Conservation (phyloP, 148 eudicot genomes). For the Rhododendron mucronatum region DNA sequence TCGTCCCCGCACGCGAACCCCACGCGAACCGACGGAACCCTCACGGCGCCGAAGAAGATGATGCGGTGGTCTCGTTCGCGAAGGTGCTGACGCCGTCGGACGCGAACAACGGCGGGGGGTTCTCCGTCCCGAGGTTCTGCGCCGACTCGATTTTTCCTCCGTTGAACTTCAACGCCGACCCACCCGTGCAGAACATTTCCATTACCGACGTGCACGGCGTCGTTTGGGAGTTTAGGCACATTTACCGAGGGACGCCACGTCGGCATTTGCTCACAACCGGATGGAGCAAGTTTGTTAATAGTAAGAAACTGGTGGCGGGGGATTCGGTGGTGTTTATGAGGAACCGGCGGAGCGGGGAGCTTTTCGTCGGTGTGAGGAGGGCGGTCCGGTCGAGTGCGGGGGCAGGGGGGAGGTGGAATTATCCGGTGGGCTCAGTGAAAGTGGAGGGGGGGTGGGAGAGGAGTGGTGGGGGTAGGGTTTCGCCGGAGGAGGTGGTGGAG, state of each 20-base stretch:
- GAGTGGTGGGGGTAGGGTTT: conserved; percentile 31
- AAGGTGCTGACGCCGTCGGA: conserved; percentile 78
- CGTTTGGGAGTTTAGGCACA: conserved; percentile 65
- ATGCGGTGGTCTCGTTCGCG: conserved; percentile 39
- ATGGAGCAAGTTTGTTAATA: conserved; percentile 83
- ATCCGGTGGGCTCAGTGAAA: conserved; percentile 8
- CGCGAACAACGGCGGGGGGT: conserved; percentile 86
- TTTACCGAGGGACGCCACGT: conserved; percentile 78
- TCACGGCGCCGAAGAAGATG: conserved; percentile 1
- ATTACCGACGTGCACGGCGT: conserved; percentile 43
- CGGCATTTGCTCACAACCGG: conserved; percentile 81
- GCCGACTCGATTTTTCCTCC: conserved; percentile 75
- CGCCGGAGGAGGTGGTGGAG: conserved; percentile 38
- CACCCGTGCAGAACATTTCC: conserved; percentile 58
- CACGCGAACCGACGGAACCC: neutral
- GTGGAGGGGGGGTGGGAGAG: conserved; percentile 5
- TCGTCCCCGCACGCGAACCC: conserved; percentile 22
- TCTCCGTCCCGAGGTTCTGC: conserved; percentile 81
- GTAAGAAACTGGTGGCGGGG: conserved; percentile 57
- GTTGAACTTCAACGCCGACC: conserved; percentile 47
- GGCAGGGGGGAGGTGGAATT: conserved; percentile 16
- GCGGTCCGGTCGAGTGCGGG: conserved; percentile 21
- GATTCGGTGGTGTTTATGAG: conserved; percentile 67
- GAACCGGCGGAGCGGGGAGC: conserved; percentile 19
- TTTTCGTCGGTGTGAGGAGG: conserved; percentile 56